Evolutionary conservation across 306 rosid genomes (phyloP).

Genomic region (Myrica gale): DNA sequence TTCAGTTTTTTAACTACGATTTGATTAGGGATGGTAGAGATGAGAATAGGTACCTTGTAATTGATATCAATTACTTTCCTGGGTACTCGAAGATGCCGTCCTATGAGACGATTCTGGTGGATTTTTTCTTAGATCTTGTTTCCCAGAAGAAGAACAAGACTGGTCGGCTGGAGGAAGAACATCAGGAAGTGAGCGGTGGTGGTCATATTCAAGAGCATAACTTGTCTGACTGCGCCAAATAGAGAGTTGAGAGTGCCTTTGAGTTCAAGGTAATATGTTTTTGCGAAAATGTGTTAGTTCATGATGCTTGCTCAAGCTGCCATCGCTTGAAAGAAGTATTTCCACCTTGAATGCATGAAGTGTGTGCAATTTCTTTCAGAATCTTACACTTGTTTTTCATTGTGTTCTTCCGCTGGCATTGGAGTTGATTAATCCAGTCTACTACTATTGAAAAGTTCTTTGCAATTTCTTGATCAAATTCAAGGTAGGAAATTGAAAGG

Average conservation of each 20-base stretch:
- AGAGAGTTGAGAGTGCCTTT: too few relatives aligned
- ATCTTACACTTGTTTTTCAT: not conserved
- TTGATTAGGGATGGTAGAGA: conserved; percentile 46
- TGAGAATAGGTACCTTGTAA: conserved; percentile 37
- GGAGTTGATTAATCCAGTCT: not conserved
- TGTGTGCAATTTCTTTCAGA: not conserved
- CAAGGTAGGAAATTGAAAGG: too few relatives aligned
- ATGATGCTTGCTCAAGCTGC: not conserved
- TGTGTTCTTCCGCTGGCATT: not conserved
- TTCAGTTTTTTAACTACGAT: conserved; percentile 63
- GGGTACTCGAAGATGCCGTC: conserved; percentile 62
- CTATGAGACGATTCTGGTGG: conserved; percentile 44
- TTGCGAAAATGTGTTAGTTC: not conserved
- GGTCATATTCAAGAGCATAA: conserved; percentile 3
- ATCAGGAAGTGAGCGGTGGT: not conserved
- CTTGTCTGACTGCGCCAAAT: not conserved
- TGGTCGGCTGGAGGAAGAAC: not conserved
- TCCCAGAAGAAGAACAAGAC: conserved; percentile 2
- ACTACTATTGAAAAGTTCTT: too few relatives aligned
- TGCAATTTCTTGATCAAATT: too few relatives aligned
- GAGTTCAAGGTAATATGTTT: not conserved
- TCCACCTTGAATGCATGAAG: not conserved
- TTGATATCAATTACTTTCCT: conserved; percentile 78
- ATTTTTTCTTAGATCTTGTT: conserved; percentile 43
- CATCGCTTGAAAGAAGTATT: too few relatives aligned